Evolutionary conservation across 2,329 filamentous ascomycete genomes (phyloP).

Genomic region (Fusarium coffeatum): DNA sequence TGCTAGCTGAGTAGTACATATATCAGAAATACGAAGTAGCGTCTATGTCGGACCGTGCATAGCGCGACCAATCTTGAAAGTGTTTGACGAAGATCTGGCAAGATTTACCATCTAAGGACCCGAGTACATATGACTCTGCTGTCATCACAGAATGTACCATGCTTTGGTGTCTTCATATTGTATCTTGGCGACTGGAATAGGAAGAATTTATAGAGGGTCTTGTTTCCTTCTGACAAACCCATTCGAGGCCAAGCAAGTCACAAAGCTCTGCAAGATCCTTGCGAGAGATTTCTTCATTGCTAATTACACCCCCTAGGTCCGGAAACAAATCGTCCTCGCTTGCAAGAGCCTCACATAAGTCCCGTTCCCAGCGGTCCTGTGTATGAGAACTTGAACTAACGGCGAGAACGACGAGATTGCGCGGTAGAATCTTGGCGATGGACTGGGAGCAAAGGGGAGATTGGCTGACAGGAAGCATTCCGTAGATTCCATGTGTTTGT

Average conservation of each 20-base stretch:
- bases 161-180: neutral
- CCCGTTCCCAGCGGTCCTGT: neutral
- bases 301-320: neutral
- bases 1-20: neutral
- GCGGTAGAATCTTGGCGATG: neutral
- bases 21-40: neutral
- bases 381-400: neutral
- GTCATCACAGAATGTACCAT: no score
- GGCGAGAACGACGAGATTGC: neutral
- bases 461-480: neutral
- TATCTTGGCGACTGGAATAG: rapidly evolving
- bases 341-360: neutral
- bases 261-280: neutral
- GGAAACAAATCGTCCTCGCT: neutral
- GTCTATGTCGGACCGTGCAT: neutral
- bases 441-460: neutral
- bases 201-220: neutral
- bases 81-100: rapidly evolving
- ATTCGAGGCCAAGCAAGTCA: neutral
- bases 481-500: neutral
- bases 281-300: neutral
- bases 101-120: neutral
- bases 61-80: neutral
- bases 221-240: neutral
- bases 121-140: neutral